Conservation (phyloP, 345 rosid species). For the Hibiscus trionum region DNA sequence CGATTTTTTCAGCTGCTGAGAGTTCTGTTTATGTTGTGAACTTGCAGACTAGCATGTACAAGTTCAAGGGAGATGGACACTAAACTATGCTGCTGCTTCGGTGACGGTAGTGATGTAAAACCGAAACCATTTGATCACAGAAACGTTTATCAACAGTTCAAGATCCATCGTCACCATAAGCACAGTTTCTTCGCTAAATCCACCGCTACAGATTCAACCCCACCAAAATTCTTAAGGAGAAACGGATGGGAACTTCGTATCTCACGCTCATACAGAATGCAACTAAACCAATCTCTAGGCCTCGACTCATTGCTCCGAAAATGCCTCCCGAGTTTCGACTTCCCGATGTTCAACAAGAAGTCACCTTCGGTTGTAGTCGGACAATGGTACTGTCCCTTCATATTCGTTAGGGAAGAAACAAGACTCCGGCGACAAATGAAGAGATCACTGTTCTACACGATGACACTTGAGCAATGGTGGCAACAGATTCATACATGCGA, state of each 20-base stretch:
- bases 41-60: slow-evolving; percentile 43
- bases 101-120: slow-evolving; percentile 34
- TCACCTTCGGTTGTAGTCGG: slow-evolving; percentile 43
- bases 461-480: slow-evolving; percentile 69
- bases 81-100: slow-evolving; percentile 44
- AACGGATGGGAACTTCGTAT: slow-evolving; percentile 55
- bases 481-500: slow-evolving; percentile 44
- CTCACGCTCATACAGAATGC: slow-evolving; percentile 26
- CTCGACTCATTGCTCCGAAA: slow-evolving; percentile 46
- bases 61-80: slow-evolving; percentile 54
- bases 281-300: slow-evolving; percentile 55
- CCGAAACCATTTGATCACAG: slow-evolving; percentile 56
- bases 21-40: not conserved
- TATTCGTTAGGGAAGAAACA: slow-evolving; percentile 50
- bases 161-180: slow-evolving; percentile 37
- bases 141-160: slow-evolving; percentile 53
- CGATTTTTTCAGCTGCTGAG: not conserved
- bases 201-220: slow-evolving; percentile 41
- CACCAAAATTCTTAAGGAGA: slow-evolving; percentile 47
- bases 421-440: slow-evolving; percentile 41
- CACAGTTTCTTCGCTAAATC: slow-evolving; percentile 47
- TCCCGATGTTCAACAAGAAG: slow-evolving; percentile 28
- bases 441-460: slow-evolving; percentile 46
- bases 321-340: slow-evolving; percentile 43
- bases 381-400: slow-evolving; percentile 71